Conservation (phyloP, 768 basidiomycete genomes). For the Suillus plorans region DNA sequence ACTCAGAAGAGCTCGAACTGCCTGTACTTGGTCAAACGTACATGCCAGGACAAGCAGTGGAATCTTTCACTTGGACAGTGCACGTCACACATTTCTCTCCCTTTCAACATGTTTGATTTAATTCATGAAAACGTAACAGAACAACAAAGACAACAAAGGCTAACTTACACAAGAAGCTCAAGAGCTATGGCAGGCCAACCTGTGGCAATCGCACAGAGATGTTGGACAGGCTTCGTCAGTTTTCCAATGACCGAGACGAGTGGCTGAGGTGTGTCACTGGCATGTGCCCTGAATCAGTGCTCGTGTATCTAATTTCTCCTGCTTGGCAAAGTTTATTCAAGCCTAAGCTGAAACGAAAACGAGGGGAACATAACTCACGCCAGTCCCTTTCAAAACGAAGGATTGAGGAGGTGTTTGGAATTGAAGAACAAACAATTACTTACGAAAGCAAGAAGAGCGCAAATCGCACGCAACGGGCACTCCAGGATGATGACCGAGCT, state of each 20-base stretch:
- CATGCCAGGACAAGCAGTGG: neutral
- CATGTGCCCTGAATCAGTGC: neutral
- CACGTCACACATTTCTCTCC: neutral
- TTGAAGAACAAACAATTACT: neutral
- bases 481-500: neutral
- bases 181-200: conserved; percentile 8
- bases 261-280: conserved; percentile 16
- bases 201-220: conserved; percentile 9
- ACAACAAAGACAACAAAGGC: conserved; percentile 1
- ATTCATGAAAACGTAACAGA: neutral
- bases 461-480: neutral
- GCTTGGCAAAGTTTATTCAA: neutral
- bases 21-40: conserved; percentile 1
- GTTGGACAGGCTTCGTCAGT: conserved; percentile 8
- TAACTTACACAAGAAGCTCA: conserved; percentile 1
- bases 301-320: too few species aligned
- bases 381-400: conserved; percentile 1
- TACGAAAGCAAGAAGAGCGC: conserved; percentile 8
- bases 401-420: conserved; percentile 3
- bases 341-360: conserved; percentile 2
- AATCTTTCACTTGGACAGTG: neutral
- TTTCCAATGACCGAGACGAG: conserved; percentile 13
- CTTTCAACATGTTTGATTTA: neutral
- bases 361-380: neutral
- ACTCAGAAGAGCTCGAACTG: neutral